Conservation (phyloP, 345 rosid genomes). For the Fremontodendron californicum region DNA sequence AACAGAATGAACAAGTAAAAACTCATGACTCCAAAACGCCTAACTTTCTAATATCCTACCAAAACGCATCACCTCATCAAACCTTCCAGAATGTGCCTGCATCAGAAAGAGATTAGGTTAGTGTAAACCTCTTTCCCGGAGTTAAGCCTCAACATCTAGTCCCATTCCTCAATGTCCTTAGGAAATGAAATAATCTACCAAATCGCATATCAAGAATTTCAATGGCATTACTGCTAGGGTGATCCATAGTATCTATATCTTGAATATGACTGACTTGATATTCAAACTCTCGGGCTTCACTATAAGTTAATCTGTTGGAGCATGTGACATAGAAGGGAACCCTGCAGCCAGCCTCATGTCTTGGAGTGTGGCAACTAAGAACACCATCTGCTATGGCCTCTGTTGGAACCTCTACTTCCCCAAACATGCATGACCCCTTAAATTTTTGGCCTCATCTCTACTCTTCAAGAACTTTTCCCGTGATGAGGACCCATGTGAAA, state of each 20-base stretch:
- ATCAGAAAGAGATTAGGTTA: no score
- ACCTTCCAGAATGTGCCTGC: no score
- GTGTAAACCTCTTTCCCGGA: constrained; percentile 33
- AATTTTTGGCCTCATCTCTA: constrained; percentile 45
- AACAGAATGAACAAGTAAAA: no score
- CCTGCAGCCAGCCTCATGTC: constrained; percentile 60
- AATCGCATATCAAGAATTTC: constrained; percentile 58
- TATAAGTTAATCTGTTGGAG: constrained; percentile 91
- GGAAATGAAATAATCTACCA: constrained; percentile 58
- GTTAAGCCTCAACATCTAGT: constrained; percentile 43
- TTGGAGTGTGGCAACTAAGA: constrained; percentile 65
- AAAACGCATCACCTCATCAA: no score
- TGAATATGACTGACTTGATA: constrained; percentile 39
- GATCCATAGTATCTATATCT: constrained; percentile 28
- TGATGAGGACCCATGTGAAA: constrained; percentile 55
- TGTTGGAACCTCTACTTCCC: constrained; percentile 94
- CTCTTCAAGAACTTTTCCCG: constrained; percentile 70
- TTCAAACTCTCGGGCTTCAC: constrained; percentile 95
- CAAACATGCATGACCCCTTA: constrained; percentile 96
- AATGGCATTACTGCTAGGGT: constrained; percentile 17
- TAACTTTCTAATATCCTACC: no score
- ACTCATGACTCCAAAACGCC: no score
- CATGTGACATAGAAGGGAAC: constrained; percentile 90
- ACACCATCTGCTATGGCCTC: constrained; percentile 76
- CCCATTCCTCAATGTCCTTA: constrained; percentile 53